Evolutionary conservation across 345 rosid genomes (phyloP), one percentile per base, ranked within the genome.

Genomic region (Camelina neglecta): DNA sequence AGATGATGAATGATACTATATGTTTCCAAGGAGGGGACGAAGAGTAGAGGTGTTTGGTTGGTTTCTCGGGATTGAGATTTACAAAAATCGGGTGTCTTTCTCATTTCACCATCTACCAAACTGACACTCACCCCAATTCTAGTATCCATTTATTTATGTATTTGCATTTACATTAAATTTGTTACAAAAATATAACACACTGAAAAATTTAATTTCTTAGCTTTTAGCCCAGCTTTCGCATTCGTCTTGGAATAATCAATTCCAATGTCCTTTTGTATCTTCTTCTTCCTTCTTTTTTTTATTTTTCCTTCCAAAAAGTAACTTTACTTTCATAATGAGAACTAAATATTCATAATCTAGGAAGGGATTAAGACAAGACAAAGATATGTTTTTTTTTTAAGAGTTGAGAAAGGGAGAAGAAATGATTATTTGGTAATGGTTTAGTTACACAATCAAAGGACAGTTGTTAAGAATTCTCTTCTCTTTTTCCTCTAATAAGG

Each of bases 21-120:
- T 78, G 81, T 78, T 67, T 78, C 77, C 77, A 67, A 72, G 20
- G 81, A 78, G 77, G 81, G 81, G 38, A 72, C 81, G 73, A 78
- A 72, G 64, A 53, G 20, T 72, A 72, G 64, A 53, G 20, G 77
- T 7, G 74, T 66, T 72, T 72, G 77, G 77, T 78, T 78, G 77
- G 77, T 78, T 78, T 78, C 68, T 78, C 48, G 81, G 81, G 81
- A 78, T 72, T 78, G 81, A 54, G 74, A 65, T 59, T 72, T 66
- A 29, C 61, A 65, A 72, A 29, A 65, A 38, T 64, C 54, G 80
- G 71, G 64, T 56, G 80, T 45, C 75, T 69, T 71, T 70, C 74
- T 64, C 73, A 72, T 72, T 53, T 78, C 81, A 78, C 65, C 81
- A 67, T 78, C 81, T 72, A 78, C 77, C 81, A 72, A 60, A 67